A percentile compares a stretch with the other conserved stretches of the same genome.
Evolutionary conservation across 2,329 filamentous ascomycete species (phyloP).

Genomic region (Laburnicola sp.): DNA sequence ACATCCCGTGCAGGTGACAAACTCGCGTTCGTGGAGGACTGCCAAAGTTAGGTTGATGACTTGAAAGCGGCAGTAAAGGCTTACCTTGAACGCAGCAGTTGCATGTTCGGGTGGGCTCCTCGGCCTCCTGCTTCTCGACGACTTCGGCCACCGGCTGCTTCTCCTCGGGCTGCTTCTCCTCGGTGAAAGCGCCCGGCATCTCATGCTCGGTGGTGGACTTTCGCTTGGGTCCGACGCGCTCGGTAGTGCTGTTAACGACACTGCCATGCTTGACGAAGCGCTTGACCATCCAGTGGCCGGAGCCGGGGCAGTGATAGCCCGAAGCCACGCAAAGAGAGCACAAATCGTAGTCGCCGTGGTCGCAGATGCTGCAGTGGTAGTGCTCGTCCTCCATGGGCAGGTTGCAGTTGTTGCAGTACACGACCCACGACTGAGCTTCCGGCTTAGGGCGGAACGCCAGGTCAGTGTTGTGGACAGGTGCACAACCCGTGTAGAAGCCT

Average conservation of each 20-base stretch:
- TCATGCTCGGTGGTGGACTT: conserved; percentile 45
- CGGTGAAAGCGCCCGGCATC: conserved; percentile 51
- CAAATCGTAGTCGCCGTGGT: conserved; percentile 91
- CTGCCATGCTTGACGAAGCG: conserved; percentile 76
- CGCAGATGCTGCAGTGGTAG: conserved; percentile 93
- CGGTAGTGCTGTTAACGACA: conserved; percentile 83
- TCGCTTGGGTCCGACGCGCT: conserved; percentile 71
- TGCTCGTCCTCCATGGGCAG: conserved; percentile 76
- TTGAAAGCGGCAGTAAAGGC: conserved; percentile 12
- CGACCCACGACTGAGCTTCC: conserved; percentile 63
- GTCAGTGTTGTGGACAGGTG: conserved; percentile 28
- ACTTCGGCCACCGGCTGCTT: not conserved
- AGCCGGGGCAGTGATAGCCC: conserved; percentile 75
- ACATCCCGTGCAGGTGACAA: conserved; percentile 82
- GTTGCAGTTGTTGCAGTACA: conserved; percentile 93
- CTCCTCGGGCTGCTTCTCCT: conserved; percentile 11
- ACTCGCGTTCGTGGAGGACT: conserved; percentile 75
- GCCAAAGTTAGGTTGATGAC: not conserved
- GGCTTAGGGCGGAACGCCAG: conserved; percentile 49
- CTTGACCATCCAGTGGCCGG: conserved; percentile 93
- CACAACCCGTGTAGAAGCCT: conserved; percentile 39
- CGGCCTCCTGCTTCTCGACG: conserved; percentile 27
- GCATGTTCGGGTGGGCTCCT: conserved; percentile 65
- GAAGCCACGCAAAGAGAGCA: conserved; percentile 77
- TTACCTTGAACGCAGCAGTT: conserved; percentile 68